These are phyloP conservation scores for Beauveria pseudobassiana DNA, from an alignment of 2,329 filamentous ascomycete genomes.

Conservation along the genomic window DNA sequence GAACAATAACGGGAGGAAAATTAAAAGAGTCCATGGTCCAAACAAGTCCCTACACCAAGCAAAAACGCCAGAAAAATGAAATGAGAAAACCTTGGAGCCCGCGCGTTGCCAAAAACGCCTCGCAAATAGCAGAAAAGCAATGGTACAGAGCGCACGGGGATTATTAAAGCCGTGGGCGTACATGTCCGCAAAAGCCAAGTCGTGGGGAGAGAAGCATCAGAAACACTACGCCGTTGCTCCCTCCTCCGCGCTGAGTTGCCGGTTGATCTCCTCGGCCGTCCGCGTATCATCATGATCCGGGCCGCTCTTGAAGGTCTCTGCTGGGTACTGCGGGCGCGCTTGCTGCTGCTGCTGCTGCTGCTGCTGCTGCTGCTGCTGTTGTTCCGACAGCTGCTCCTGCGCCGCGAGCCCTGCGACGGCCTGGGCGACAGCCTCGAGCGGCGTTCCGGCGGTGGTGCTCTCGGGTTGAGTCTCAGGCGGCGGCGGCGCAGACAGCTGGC, in stretches of 20 bases:
- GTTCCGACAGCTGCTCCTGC: constrained; percentile 30
- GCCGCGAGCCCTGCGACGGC: constrained; percentile 38
- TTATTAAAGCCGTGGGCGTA: too few relatives aligned
- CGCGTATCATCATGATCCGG: constrained; percentile 34
- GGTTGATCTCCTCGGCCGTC: constrained; percentile 46
- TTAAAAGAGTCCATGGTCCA: not conserved
- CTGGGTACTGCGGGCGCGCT: constrained; percentile 26
- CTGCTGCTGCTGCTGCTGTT: too few relatives aligned
- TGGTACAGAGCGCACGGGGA: not conserved
- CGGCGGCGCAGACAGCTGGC: constrained; percentile 16
- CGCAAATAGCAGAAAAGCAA: not conserved
- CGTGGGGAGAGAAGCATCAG: not conserved
- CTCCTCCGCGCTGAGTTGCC: constrained; percentile 41
- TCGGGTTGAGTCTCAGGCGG: not conserved
- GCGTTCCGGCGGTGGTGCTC: constrained; percentile 26
- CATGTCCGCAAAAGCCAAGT: constrained; percentile 8
- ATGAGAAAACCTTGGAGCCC: constrained; percentile 2
- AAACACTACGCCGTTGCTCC: constrained; percentile 9
- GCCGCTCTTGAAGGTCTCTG: constrained; percentile 29
- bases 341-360: constrained; percentile 21
- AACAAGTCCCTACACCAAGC: not conserved
- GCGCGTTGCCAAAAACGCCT: constrained; percentile 1
- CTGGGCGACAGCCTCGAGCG: constrained; percentile 44
- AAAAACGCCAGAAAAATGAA: constrained; percentile 16
- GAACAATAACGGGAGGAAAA: not conserved